Base-by-base conservation (phyloP, 257 asterid species). In the Verbena officinalis region DNA sequence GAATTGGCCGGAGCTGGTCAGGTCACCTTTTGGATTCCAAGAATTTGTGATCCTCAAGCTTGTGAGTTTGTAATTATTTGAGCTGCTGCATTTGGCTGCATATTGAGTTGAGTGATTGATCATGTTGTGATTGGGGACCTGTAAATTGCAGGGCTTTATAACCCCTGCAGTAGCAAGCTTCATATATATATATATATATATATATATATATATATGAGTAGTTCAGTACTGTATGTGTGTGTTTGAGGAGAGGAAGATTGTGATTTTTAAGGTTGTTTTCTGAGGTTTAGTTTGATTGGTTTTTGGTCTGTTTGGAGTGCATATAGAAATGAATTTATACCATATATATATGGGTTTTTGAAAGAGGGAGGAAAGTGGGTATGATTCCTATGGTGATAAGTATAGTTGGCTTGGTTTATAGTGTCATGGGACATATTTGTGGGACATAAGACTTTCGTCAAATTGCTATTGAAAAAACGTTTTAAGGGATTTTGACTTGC, bases 131-230 rank as follows among this genome's bases (percentile, higher is more conserved):
- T 12, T 9, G 0, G 55, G 8, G 51, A 39, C 62, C 14, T 70
- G 43, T 45, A 74, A 14, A 45, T 52, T 72, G 70, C 70, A 67
- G 5, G 74, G 75, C 40, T 9, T 45, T 21, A 51, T 34, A 49
- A 70, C 20, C 60, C 79, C 75, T 36, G 40, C 40, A 66, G 66
- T 19, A 1, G 56, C 69, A 61, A 74, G 73, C 54, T 77, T 77
- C 86, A 81, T 80, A 50, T 36, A 36, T 36, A 36, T 36, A 36
- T 36, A 7, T 36, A 36, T 36, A 7, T 7, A 7, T 36, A 36
- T 36, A 36, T 36, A 36, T 36, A 3, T 36, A 36, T 7, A 30
- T 3, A 30, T 7, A 3, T 2, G 4, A 36, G 31, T 70, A 56
- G 9, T n/a, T 34, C 7, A 30, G 27, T 9, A 3, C 9, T 15